Evolutionary conservation across 208 protist genomes (phyloP).

Genomic region (Crithidia sp.): DNA sequence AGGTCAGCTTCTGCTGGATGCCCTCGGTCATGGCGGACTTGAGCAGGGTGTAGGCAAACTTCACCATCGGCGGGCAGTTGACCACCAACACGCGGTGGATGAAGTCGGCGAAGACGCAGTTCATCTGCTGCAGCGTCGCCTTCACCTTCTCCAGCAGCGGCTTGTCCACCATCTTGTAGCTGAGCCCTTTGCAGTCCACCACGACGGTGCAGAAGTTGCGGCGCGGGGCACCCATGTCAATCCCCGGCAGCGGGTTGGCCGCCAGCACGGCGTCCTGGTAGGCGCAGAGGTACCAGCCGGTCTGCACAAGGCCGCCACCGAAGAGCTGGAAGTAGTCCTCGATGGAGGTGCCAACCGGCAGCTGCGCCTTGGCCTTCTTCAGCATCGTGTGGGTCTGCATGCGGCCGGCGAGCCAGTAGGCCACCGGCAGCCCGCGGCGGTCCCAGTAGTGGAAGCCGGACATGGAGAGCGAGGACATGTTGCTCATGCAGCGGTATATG

Average conservation of each 20-base stretch:
- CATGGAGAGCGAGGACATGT: slow-evolving; percentile 35
- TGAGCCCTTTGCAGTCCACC: slow-evolving; percentile 56
- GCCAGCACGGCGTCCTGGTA: slow-evolving; percentile 49
- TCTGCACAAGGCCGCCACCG: slow-evolving; percentile 37
- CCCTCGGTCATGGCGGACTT: slow-evolving; percentile 49
- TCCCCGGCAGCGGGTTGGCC: slow-evolving; percentile 33
- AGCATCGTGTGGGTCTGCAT: slow-evolving; percentile 42
- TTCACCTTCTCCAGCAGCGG: slow-evolving; percentile 62
- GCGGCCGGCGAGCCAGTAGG: slow-evolving; percentile 46
- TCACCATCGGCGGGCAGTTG: slow-evolving; percentile 71
- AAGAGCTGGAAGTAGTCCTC: slow-evolving; percentile 43
- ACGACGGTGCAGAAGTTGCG: slow-evolving; percentile 56
- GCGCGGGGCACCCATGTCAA: slow-evolving; percentile 36
- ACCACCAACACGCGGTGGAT: slow-evolving; percentile 65
- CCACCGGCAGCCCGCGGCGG: slow-evolving; percentile 52
- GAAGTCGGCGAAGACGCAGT: slow-evolving; percentile 55
- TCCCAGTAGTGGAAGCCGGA: slow-evolving; percentile 65
- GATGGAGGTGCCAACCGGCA: slow-evolving; percentile 40
- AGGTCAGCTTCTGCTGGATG: slow-evolving; percentile 59
- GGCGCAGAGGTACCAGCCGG: slow-evolving; percentile 42
- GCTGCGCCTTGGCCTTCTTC: slow-evolving; percentile 40
- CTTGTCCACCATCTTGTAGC: slow-evolving; percentile 67
- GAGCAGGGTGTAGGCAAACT: slow-evolving; percentile 65
- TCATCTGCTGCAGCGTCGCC: slow-evolving; percentile 41
- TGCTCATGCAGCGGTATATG: slow-evolving; percentile 43